Percentiles rank a stretch among this genome's conserved stretches.
Conservation (phyloP, 148 eudicot species). For the Diospyros lotus region DNA sequence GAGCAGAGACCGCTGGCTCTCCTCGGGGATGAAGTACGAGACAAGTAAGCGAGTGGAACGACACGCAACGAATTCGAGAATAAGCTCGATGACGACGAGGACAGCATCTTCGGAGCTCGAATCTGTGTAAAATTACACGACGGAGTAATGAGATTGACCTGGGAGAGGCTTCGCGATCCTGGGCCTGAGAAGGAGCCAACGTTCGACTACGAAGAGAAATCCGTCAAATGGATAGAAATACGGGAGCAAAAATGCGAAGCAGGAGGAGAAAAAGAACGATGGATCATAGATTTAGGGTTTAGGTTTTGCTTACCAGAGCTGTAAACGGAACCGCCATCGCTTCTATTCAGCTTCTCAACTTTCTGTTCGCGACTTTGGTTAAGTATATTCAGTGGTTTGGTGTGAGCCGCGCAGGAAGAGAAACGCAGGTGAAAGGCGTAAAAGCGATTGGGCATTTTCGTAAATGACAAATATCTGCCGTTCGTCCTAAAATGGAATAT, state of each 20-base stretch:
- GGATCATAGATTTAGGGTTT: neutral
- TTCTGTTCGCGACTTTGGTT: neutral
- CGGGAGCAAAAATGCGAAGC: neutral
- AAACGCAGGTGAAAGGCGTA: conserved; percentile 12
- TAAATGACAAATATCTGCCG: neutral
- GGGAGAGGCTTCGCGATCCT: conserved; percentile 26
- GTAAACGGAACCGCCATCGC: conserved; percentile 51
- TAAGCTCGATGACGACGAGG: conserved; percentile 33
- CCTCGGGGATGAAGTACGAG: conserved; percentile 17
- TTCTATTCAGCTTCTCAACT: neutral
- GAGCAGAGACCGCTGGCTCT: conserved; percentile 18
- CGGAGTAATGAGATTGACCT: conserved; percentile 15
- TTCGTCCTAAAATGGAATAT: neutral
- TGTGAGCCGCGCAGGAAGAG: neutral
- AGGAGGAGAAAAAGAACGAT: too few species aligned
- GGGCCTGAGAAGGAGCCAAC: conserved; percentile 42
- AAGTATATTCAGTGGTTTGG: neutral
- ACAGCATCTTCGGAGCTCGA: conserved; percentile 16
- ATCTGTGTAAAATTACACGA: neutral
- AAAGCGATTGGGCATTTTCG: neutral
- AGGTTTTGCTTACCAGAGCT: conserved; percentile 32
- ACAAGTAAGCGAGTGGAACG: conserved; percentile 19
- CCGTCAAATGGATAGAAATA: neutral
- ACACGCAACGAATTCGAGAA: conserved; percentile 28
- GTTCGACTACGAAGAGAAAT: conserved; percentile 38